A percentile compares a stretch with the other conserved stretches of the same genome.
phyloP scores from a whole-genome alignment of 768 basidiomycete genomes.

The Pleurotus eryngii region DNA sequence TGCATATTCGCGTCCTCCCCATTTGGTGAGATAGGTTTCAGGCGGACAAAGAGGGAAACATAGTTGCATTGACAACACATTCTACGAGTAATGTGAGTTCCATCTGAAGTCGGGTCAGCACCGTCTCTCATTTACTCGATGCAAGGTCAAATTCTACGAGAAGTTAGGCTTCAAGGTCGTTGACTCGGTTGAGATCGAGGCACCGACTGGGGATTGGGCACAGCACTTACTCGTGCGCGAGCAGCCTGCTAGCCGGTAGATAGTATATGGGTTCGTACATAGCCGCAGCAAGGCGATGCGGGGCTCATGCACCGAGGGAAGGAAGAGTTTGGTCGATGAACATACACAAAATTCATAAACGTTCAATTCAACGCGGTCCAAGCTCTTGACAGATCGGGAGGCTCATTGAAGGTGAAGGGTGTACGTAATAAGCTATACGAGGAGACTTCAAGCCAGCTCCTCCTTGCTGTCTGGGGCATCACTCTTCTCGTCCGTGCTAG shows the following conservation, averaged over 20 bases:
- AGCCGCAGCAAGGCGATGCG: too few relatives aligned
- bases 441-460: background rate
- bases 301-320: too few relatives aligned
- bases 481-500: background rate
- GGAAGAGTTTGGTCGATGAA: too few relatives aligned
- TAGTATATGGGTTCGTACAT: too few relatives aligned
- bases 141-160: background rate
- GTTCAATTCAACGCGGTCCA: too few relatives aligned
- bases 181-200: background rate
- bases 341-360: too few relatives aligned
- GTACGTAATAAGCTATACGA: too few relatives aligned
- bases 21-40: background rate
- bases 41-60: background rate
- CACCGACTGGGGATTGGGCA: background rate
- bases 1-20: background rate
- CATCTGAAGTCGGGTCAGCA: background rate
- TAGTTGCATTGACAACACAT: background rate
- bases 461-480: background rate
- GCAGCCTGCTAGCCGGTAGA: too few relatives aligned
- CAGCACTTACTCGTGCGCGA: background rate
- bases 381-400: too few relatives aligned
- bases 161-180: background rate
- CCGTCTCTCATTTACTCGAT: background rate
- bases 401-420: too few relatives aligned
- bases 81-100: background rate